Percentiles rank a stretch among this genome's conserved stretches.
These are phyloP conservation scores for Parmelia sp. DNA, from an alignment of 495 filamentous ascomycete genomes.

Conservation along the genomic window DNA sequence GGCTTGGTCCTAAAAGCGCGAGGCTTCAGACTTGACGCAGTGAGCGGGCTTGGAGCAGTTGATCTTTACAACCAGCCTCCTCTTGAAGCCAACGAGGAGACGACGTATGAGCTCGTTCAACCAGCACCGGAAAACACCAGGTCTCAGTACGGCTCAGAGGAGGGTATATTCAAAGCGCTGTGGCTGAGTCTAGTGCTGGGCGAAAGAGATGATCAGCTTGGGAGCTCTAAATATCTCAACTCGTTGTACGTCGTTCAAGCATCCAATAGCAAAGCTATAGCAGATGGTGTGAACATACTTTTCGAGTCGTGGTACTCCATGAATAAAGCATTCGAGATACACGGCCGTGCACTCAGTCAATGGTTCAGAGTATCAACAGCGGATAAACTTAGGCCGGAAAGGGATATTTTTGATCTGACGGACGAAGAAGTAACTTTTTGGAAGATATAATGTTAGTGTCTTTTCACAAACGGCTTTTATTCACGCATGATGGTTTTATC, in stretches of 20 bases:
- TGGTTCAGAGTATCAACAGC: background rate
- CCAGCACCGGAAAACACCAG: background rate
- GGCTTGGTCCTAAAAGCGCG: background rate
- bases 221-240: background rate
- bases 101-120: background rate
- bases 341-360: background rate
- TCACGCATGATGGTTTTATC: background rate
- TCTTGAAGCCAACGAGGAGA: background rate
- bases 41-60: background rate
- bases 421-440: background rate
- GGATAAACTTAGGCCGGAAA: background rate
- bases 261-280: background rate
- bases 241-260: background rate
- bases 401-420: background rate
- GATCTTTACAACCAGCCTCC: background rate
- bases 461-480: background rate
- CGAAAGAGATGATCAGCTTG: background rate
- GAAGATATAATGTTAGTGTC: background rate
- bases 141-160: background rate
- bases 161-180: background rate
- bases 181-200: background rate
- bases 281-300: background rate
- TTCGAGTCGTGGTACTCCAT: background rate
- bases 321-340: background rate
- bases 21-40: background rate